Conservation (phyloP, 2,329 filamentous ascomycete genomes). For the Trichoderma sp. region DNA sequence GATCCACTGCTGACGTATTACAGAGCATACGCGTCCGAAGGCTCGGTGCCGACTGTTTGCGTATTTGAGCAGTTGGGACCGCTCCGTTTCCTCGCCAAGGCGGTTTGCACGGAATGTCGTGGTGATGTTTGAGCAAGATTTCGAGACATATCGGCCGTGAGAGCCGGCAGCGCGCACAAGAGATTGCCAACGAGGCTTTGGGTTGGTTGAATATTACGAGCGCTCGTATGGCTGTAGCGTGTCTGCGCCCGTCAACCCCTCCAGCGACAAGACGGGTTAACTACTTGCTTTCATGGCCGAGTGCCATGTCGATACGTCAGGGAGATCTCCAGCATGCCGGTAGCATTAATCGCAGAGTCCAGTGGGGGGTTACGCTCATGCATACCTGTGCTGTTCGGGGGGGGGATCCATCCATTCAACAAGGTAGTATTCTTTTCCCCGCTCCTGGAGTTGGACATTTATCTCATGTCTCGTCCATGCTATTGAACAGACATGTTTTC, state of each 20-base stretch:
- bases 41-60: not conserved
- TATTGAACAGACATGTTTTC: not conserved
- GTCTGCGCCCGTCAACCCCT: not conserved
- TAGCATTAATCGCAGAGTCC: not conserved
- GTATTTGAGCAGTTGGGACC: not conserved
- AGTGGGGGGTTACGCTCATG: not conserved
- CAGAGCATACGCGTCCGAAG: constrained; percentile 10
- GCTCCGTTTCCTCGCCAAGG: constrained; percentile 1
- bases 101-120: constrained; percentile 7
- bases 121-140: not conserved
- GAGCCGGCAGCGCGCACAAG: not conserved
- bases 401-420: not conserved
- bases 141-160: not conserved
- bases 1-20: constrained; percentile 17
- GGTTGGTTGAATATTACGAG: not conserved
- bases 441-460: not conserved
- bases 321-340: not conserved
- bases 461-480: not conserved
- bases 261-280: not conserved
- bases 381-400: not conserved
- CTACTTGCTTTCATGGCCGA: not conserved
- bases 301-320: not conserved
- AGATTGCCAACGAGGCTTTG: not conserved
- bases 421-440: not conserved
- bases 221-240: not conserved